phyloP scores from a whole-genome alignment of 352 stramenopile genomes.

The Ochromonadaceae sp. region DNA sequence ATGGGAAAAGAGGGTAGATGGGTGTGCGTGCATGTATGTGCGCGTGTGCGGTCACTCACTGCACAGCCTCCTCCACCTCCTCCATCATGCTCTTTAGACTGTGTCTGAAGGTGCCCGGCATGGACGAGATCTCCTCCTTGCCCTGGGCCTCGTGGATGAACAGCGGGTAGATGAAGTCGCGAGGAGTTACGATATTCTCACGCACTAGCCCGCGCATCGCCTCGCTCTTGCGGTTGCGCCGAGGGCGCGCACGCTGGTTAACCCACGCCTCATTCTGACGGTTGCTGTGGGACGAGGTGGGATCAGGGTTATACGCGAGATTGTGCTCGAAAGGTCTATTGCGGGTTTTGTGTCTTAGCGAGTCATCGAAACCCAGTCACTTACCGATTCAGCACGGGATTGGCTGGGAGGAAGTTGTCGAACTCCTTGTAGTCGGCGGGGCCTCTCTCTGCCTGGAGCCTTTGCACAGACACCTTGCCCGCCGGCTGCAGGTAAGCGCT shows the following conservation, averaged over 20 bases:
- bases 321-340: too few relatives aligned
- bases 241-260: constrained; percentile 43
- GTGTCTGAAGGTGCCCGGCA: constrained; percentile 60
- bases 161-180: constrained; percentile 71
- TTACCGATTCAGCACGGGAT: too few relatives aligned
- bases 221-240: constrained; percentile 59
- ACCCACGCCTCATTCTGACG: constrained; percentile 36
- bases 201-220: constrained; percentile 57
- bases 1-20: not conserved
- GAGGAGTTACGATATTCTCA: constrained; percentile 62
- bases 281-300: not conserved
- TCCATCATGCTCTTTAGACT: constrained; percentile 49
- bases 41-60: constrained; percentile 52
- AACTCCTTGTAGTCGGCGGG: too few relatives aligned
- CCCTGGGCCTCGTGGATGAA: constrained; percentile 61
- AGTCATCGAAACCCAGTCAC: too few relatives aligned
- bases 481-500: too few relatives aligned
- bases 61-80: constrained; percentile 51
- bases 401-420: too few relatives aligned
- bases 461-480: too few relatives aligned
- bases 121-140: constrained; percentile 45
- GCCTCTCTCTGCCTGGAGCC: too few relatives aligned
- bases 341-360: too few relatives aligned
- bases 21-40: too few relatives aligned
- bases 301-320: too few relatives aligned